Evolutionary conservation across 2,329 filamentous ascomycete genomes (phyloP), one percentile per base, ranked within the genome.

Genomic region (Fusarium sulawesiense): DNA sequence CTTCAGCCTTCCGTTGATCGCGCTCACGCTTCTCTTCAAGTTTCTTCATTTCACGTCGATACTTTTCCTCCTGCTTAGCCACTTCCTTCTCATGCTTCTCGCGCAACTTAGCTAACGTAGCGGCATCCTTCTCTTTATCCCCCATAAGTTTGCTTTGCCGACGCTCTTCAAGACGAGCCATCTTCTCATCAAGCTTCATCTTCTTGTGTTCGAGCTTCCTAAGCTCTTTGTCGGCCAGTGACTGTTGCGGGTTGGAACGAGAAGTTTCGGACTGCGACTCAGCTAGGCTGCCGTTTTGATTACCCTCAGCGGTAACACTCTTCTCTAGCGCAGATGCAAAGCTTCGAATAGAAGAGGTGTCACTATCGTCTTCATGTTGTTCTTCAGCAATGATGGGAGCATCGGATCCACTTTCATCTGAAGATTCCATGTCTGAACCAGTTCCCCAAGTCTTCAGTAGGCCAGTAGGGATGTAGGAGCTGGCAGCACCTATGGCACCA

Each of bases 31-130:
- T 89, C 68, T 88, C 85, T 68, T 92, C 88, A 4, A 92, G 80
- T 78, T 90, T 91, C 66, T 82, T 81, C 47, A 92, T 81, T 74
- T 93, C 90, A 14, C 85, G 85, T 67, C 86, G 85, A 72, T 90
- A 89, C 71, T 89, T 91, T 34, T 89, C 89, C 70, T 91, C 87
- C 55, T 90, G 87, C 75, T 91, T 92, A 45, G 87, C 86, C 0
- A 90, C 77, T 68, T 91, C 89, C 49, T 82, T 83, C 47, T 88
- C 86, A 76, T 92, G 88, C 74, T 87, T 90, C 75, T 91, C 88
- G 30, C 86, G 85, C 10, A 89, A 83, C 76, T 89, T 91, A 30
- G 85, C 83, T 7, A 88, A 67, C 3, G 83, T 82, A 3, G 81
- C 78, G 51, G 81, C 82, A 47, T 90, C 87, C 59, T 86, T 81